Evolutionary conservation across 75 land plant species (phyloP).

Genomic region (Pseudotsuga menziesii): DNA sequence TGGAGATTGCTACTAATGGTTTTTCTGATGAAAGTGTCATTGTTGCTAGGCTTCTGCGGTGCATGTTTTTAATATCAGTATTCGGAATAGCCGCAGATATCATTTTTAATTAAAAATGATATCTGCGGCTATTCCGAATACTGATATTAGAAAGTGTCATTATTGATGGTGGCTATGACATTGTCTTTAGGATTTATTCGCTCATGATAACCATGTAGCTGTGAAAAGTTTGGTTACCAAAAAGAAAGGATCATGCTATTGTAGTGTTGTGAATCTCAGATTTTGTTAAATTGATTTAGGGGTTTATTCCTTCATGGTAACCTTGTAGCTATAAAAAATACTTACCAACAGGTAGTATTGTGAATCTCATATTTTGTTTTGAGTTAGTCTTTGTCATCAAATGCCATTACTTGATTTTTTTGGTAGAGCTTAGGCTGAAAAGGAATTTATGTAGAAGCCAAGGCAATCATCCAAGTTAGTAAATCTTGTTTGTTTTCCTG

Average conservation of each 20-base stretch:
- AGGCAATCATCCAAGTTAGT: constrained; percentile 92
- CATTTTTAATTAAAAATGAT: too few relatives aligned
- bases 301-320: constrained; percentile 52
- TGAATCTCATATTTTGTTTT: too few relatives aligned
- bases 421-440: constrained; percentile 85
- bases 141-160: constrained; percentile 64
- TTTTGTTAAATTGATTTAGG: too few relatives aligned
- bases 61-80: too few relatives aligned
- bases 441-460: constrained; percentile 95
- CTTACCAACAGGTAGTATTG: constrained; percentile 34
- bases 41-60: too few relatives aligned
- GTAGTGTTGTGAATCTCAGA: too few relatives aligned
- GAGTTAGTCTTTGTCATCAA: too few relatives aligned
- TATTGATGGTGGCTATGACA: constrained; percentile 78
- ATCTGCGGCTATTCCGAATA: too few relatives aligned
- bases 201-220: too few relatives aligned
- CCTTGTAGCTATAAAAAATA: constrained; percentile 64
- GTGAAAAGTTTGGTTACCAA: too few relatives aligned
- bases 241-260: too few relatives aligned
- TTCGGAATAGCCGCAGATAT: too few relatives aligned
- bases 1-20: constrained; percentile 53
- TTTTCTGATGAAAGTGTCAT: constrained; percentile 19
- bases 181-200: constrained; percentile 30
- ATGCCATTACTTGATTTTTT: background rate
- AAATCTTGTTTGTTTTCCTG: constrained; percentile 77